Base-by-base conservation (phyloP, 345 rosid genomes). In the Hirschfeldia incana region DNA sequence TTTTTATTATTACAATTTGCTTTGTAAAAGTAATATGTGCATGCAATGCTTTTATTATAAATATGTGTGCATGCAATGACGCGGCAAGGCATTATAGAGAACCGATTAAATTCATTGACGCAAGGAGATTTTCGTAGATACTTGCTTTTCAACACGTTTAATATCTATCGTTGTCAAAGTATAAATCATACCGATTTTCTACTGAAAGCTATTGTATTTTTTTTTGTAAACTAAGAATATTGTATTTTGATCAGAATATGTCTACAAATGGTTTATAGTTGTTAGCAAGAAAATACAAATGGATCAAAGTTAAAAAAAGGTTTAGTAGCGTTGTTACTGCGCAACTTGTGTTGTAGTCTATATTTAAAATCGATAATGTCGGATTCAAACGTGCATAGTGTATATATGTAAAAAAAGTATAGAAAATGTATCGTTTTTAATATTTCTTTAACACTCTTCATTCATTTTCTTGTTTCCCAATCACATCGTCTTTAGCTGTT, bases 31-130 rank as follows among this genome's bases (percentile, higher is more conserved):
- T n/a, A 33, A 42, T 30, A 63, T 26, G 69, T 70, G 75, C 70
- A 77, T 46, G 16, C 55, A 13, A 13, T 46, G 55, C 6, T n/a
- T 44, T 44, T 44, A 10, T 44, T 11, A 44, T 11, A 44, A 10
- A 44, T 44, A 44, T 44, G 11, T 44, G 51, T 63, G 51, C n/a
- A 44, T 44, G 70, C 70, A 46, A 33, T 77, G 80, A 77, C 75
- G 70, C 75, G 29, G 64, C 51, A 70, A 34, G 63, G 80, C 80
- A 77, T 51, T 77, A 77, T n/a, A 49, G 65, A 42, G 69, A 51
- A 46, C 68, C 16, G 12, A 64, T 53, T 64, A 46, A 70, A 62
- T 70, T 77, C n/a, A 77, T 49, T 69, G 64, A 69, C 75, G 75
- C 65, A 49, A 10, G 55, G 34, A 44, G 64, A 46, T 61, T 76